phyloP scores from a whole-genome alignment of 225 moss, liverwort and hornwort species.

The Thuidium tamariscinum region DNA sequence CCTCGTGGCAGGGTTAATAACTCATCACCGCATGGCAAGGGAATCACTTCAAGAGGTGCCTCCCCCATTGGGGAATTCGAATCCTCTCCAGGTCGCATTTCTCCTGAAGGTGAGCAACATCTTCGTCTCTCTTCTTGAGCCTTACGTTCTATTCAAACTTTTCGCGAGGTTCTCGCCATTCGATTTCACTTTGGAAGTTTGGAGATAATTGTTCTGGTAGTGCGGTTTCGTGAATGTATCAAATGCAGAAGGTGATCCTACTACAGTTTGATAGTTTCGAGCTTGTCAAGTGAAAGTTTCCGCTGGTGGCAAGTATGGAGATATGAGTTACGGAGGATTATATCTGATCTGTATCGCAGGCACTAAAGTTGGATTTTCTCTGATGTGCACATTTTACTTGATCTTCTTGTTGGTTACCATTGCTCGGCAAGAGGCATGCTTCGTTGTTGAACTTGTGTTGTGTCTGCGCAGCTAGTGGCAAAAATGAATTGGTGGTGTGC shows the following conservation, averaged over 20 bases:
- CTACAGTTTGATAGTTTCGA: background rate
- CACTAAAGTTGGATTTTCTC: background rate
- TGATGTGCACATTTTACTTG: background rate
- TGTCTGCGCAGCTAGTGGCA: constrained; percentile 11
- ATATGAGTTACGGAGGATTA: background rate
- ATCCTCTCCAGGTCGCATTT: background rate
- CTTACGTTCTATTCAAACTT: background rate
- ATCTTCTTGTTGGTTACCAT: background rate
- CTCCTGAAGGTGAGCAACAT: constrained; percentile 3
- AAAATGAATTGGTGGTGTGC: constrained; percentile 70
- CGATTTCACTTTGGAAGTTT: background rate
- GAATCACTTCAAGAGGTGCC: background rate
- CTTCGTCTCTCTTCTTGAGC: background rate
- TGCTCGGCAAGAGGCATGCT: background rate
- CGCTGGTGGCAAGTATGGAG: background rate
- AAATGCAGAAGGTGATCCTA: background rate
- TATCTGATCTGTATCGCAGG: background rate
- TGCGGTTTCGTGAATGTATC: background rate
- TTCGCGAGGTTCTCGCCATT: background rate
- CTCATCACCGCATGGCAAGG: background rate
- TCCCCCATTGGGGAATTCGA: constrained; percentile 3
- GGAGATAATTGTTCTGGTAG: background rate
- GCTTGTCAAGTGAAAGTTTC: background rate
- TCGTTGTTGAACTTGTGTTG: background rate
- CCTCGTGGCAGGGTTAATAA: background rate